Conservation (phyloP, 2,329 filamentous ascomycete species). For the Botryosphaeria agaves region DNA sequence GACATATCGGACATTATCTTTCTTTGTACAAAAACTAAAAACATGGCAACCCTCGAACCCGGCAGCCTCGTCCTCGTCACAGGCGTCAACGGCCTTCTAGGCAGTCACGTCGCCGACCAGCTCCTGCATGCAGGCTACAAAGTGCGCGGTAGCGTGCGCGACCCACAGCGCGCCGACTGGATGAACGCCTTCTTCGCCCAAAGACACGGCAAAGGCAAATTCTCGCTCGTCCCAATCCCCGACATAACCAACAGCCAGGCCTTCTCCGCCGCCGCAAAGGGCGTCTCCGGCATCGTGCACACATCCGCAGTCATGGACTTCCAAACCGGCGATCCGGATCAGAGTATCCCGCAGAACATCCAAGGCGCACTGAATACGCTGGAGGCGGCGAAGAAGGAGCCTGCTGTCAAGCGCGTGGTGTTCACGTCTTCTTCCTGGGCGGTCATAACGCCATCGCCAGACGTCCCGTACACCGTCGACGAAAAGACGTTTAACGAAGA, state of each 20-base stretch:
- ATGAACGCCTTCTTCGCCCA: conserved; percentile 8
- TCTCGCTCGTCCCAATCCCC: conserved; percentile 22
- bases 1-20: too few species aligned
- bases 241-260: conserved; percentile 19
- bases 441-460: conserved; percentile 15
- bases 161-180: conserved; percentile 8
- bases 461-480: conserved; percentile 17
- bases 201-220: conserved; percentile 11
- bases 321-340: conserved; percentile 20
- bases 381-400: conserved; percentile 21
- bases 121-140: conserved; percentile 11
- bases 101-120: conserved; percentile 11
- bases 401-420: conserved; percentile 25
- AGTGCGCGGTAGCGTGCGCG: conserved; percentile 11
- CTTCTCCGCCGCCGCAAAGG: conserved; percentile 23
- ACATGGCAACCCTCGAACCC: too few species aligned
- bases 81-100: conserved; percentile 11
- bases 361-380: conserved; percentile 21
- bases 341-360: conserved; percentile 24
- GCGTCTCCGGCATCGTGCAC: conserved; percentile 27
- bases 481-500: conserved; percentile 20
- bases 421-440: conserved; percentile 24
- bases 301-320: conserved; percentile 25
- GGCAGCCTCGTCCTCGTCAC: conserved; percentile 12
- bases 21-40: too few species aligned